Conservation (phyloP, 768 basidiomycete species). For the Mycena chlorophos region DNA sequence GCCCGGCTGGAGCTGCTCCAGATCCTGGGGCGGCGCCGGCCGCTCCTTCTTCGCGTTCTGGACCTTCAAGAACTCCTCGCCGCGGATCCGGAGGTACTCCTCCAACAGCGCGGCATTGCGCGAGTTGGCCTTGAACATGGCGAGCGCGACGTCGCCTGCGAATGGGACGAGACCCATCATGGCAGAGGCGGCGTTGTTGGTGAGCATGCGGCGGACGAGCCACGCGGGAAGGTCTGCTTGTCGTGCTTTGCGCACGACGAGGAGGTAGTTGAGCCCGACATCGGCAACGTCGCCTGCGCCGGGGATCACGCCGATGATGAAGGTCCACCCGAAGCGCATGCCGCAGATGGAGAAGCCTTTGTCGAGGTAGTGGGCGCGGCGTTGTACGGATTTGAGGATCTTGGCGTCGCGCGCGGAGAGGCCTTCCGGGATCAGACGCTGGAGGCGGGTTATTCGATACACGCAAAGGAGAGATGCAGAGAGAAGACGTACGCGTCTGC, state of each 20-base stretch:
- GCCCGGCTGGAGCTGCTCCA: conserved; percentile 53
- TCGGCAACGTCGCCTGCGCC: conserved; percentile 67
- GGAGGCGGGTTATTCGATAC: not conserved
- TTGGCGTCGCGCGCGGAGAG: conserved; percentile 73
- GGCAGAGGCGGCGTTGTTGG: conserved; percentile 73
- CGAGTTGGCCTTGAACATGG: conserved; percentile 83
- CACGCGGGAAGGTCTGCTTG: conserved; percentile 68
- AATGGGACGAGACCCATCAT: conserved; percentile 67
- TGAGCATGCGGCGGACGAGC: conserved; percentile 71
- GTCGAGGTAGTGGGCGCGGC: conserved; percentile 82
- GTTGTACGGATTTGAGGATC: conserved; percentile 72
- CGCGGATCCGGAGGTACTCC: conserved; percentile 78
- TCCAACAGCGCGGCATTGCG: conserved; percentile 86
- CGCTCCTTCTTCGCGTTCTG: conserved; percentile 32
- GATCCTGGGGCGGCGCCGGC: conserved; percentile 31
- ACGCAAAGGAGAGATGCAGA: not conserved
- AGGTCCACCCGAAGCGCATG: conserved; percentile 83
- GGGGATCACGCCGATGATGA: conserved; percentile 76
- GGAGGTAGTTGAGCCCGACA: conserved; percentile 65
- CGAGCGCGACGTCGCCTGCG: conserved; percentile 74
- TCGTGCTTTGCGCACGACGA: conserved; percentile 75
- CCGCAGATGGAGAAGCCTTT: conserved; percentile 82
- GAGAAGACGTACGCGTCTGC: conserved; percentile 54
- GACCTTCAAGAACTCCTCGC: conserved; percentile 65
- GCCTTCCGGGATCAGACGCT: conserved; percentile 75